Percentiles rank a stretch among this genome's conserved stretches.
Evolutionary conservation across 352 stramenopile species (phyloP).

Genomic region (Poterioochromonas sp.): DNA sequence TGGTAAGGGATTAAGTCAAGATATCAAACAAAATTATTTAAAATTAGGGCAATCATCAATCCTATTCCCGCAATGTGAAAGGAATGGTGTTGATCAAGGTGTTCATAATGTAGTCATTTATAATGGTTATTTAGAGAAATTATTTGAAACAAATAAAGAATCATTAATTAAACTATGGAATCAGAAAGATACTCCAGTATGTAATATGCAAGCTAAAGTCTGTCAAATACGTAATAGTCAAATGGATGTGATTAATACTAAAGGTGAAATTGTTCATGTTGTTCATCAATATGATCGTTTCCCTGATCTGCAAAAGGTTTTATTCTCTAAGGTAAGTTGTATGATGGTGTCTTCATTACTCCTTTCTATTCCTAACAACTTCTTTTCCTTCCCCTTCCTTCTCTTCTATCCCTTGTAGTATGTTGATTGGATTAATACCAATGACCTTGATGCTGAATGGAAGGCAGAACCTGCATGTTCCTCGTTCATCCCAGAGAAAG

Average conservation of each 20-base stretch:
- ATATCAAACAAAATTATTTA: neutral
- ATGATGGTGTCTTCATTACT: too few species aligned
- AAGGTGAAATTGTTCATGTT: slow-evolving; percentile 30
- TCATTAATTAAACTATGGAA: slow-evolving; percentile 1
- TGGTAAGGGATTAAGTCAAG: neutral
- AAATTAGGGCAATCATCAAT: neutral
- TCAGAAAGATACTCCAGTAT: slow-evolving; percentile 34
- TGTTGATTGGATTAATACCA: slow-evolving; percentile 35
- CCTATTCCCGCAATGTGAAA: slow-evolving; percentile 37
- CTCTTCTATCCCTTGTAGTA: slow-evolving; percentile 9
- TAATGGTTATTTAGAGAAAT: neutral
- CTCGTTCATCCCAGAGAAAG: neutral
- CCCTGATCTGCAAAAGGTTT: slow-evolving; percentile 32
- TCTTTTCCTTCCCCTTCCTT: too few species aligned
- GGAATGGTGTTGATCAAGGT: slow-evolving; percentile 44
- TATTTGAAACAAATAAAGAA: too few species aligned
- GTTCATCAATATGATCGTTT: slow-evolving; percentile 45
- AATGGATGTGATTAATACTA: slow-evolving; percentile 7
- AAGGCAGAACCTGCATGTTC: neutral
- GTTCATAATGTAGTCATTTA: slow-evolving; percentile 45
- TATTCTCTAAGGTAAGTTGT: slow-evolving; percentile 36
- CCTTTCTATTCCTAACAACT: neutral
- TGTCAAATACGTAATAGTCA: neutral
- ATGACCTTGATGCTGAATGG: slow-evolving; percentile 24
- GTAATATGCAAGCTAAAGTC: slow-evolving; percentile 41